These are phyloP conservation scores for Alternaria brassicicola DNA, from an alignment of 2,329 filamentous ascomycete genomes.

Conservation along the genomic window DNA sequence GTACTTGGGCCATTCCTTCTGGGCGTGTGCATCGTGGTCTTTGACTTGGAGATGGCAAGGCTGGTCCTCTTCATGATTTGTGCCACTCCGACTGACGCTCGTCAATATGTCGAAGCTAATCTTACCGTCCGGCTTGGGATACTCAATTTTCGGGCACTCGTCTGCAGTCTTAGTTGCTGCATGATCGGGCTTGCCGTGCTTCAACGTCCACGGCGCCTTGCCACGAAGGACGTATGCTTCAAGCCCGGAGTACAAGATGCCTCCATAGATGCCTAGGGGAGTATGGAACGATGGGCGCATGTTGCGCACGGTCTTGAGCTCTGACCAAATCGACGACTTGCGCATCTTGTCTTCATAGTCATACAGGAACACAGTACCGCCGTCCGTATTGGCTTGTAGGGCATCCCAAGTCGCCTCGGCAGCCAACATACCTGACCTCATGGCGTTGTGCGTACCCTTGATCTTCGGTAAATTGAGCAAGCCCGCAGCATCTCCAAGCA, in stretches of 20 bases:
- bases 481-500: slow-evolving; percentile 95
- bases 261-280: slow-evolving; percentile 85
- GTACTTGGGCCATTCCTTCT: slow-evolving; percentile 81
- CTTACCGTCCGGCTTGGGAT: slow-evolving; percentile 94
- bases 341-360: slow-evolving; percentile 91
- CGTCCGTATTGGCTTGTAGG: slow-evolving; percentile 61
- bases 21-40: slow-evolving; percentile 91
- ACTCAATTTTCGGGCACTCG: slow-evolving; percentile 85
- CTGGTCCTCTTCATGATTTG: slow-evolving; percentile 98
- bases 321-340: slow-evolving; percentile 87
- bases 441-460: slow-evolving; percentile 97
- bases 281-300: slow-evolving; percentile 95
- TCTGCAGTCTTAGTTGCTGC: slow-evolving; percentile 80
- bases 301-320: slow-evolving; percentile 93
- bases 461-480: slow-evolving; percentile 98
- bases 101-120: slow-evolving; percentile 96
- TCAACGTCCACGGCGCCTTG: slow-evolving; percentile 87
- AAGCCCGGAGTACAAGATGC: slow-evolving; percentile 88
- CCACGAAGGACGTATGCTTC: slow-evolving; percentile 89
- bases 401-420: slow-evolving; percentile 88
- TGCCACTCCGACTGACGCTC: slow-evolving; percentile 91
- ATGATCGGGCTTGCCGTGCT: slow-evolving; percentile 79
- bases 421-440: slow-evolving; percentile 96
- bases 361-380: slow-evolving; percentile 84
- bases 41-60: slow-evolving; percentile 93